phyloP scores from a whole-genome alignment of 495 filamentous ascomycete genomes.

The Trichoderma virens region DNA sequence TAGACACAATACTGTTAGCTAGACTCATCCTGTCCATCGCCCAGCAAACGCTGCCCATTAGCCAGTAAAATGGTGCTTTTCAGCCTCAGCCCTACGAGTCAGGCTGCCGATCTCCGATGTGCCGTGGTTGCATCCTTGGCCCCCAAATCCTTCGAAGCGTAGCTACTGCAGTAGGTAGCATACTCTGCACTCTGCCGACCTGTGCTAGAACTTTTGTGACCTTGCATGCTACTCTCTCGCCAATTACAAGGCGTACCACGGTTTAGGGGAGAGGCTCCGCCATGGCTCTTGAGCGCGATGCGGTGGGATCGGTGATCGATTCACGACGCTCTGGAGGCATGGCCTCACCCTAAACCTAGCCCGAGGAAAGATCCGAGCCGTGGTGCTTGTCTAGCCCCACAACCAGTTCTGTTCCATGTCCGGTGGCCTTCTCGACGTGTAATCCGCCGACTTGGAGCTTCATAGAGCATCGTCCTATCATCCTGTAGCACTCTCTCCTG shows the following conservation, averaged over 20 bases:
- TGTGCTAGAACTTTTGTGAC: conserved; percentile 3
- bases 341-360: background rate
- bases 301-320: conserved; percentile 3
- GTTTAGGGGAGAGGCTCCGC: background rate
- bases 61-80: conserved; percentile 2
- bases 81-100: conserved; percentile 2
- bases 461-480: background rate
- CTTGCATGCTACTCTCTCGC: conserved; percentile 1
- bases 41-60: background rate
- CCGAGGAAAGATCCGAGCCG: background rate
- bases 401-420: too few species aligned
- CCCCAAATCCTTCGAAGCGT: conserved; percentile 5
- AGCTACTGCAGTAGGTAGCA: conserved; percentile 4
- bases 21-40: too few species aligned
- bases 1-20: too few species aligned
- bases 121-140: conserved; percentile 8
- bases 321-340: background rate
- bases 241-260: conserved; percentile 1
- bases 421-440: too few species aligned
- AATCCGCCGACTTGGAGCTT: background rate
- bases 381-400: background rate
- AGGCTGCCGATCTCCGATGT: conserved; percentile 5
- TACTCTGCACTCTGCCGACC: background rate
- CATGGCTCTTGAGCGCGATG: background rate
- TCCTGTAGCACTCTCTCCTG: background rate